A percentile compares a stretch with the other conserved stretches of the same genome.
phyloP scores from a whole-genome alignment of 495 filamentous ascomycete genomes.

The Penicillium angulare region DNA sequence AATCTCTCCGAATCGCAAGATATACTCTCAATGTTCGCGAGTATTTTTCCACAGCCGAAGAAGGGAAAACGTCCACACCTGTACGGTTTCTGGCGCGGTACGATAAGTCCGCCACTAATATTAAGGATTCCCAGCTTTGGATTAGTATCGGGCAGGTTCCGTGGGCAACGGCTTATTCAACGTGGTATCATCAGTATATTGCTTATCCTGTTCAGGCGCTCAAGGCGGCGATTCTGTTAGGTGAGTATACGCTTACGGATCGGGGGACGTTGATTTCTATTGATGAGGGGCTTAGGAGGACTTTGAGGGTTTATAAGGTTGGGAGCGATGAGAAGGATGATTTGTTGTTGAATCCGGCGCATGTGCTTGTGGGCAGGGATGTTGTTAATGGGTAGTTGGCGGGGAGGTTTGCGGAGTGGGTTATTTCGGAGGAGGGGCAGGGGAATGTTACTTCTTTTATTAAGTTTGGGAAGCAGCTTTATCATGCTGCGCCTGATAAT shows the following conservation, averaged over 20 bases:
- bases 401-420: too few species aligned
- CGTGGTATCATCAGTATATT: slow-evolving; percentile 47
- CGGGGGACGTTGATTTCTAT: slow-evolving; percentile 39
- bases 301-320: slow-evolving; percentile 34
- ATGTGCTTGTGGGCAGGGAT: too few species aligned
- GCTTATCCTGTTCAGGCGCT: slow-evolving; percentile 44
- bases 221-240: slow-evolving; percentile 28
- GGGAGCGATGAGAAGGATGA: slow-evolving; percentile 34
- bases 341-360: slow-evolving; percentile 37
- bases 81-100: slow-evolving; percentile 39
- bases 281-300: slow-evolving; percentile 15
- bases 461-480: too few species aligned
- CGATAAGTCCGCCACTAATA: slow-evolving; percentile 49
- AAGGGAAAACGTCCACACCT: slow-evolving; percentile 15
- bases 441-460: too few species aligned
- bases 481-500: too few species aligned
- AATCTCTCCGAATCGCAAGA: slow-evolving; percentile 15
- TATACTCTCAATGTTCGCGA: slow-evolving; percentile 29
- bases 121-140: slow-evolving; percentile 47
- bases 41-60: slow-evolving; percentile 24
- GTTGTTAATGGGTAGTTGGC: too few species aligned
- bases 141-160: slow-evolving; percentile 43
- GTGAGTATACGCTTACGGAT: slow-evolving; percentile 46
- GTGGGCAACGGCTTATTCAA: slow-evolving; percentile 39
- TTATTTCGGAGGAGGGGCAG: too few species aligned